These are phyloP conservation scores for Cucurbitaria berberidis DNA, from an alignment of 2,329 filamentous ascomycete genomes.

Conservation along the genomic window DNA sequence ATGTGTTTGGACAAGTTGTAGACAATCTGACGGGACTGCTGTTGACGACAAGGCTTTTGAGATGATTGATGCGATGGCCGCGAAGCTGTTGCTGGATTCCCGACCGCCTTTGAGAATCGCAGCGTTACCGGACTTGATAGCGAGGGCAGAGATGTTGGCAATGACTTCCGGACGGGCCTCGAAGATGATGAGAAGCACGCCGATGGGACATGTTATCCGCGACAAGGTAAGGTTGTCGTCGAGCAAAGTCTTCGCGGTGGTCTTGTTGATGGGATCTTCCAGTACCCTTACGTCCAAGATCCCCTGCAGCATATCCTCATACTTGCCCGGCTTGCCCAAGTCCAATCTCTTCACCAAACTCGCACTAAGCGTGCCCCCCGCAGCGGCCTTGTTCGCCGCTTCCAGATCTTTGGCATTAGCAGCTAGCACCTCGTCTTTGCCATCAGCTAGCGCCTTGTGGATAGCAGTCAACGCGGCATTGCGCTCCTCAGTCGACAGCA, in stretches of 20 bases:
- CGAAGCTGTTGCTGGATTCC: constrained; percentile 94
- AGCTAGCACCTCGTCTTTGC: constrained; percentile 77
- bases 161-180: constrained; percentile 98
- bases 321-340: constrained; percentile 85
- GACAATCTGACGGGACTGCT: constrained; percentile 79
- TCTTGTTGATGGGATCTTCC: constrained; percentile 84
- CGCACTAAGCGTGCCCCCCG: constrained; percentile 75
- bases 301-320: constrained; percentile 96
- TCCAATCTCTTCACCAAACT: constrained; percentile 90
- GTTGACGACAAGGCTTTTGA: constrained; percentile 75
- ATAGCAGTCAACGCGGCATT: constrained; percentile 87
- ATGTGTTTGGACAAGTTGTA: constrained; percentile 92
- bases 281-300: constrained; percentile 86
- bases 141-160: constrained; percentile 93
- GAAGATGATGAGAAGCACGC: constrained; percentile 97
- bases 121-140: constrained; percentile 96
- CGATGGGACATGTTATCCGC: constrained; percentile 90
- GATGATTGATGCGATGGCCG: constrained; percentile 86
- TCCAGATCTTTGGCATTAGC: constrained; percentile 87
- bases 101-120: constrained; percentile 97
- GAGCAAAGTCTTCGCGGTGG: constrained; percentile 81
- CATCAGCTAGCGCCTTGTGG: constrained; percentile 73
- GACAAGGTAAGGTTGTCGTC: constrained; percentile 87
- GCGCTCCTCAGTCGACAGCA: constrained; percentile 74
- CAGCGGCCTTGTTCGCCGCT: constrained; percentile 73